Base-by-base conservation (phyloP, 2,329 filamentous ascomycete genomes). In the Colletotrichum camelliae region DNA sequence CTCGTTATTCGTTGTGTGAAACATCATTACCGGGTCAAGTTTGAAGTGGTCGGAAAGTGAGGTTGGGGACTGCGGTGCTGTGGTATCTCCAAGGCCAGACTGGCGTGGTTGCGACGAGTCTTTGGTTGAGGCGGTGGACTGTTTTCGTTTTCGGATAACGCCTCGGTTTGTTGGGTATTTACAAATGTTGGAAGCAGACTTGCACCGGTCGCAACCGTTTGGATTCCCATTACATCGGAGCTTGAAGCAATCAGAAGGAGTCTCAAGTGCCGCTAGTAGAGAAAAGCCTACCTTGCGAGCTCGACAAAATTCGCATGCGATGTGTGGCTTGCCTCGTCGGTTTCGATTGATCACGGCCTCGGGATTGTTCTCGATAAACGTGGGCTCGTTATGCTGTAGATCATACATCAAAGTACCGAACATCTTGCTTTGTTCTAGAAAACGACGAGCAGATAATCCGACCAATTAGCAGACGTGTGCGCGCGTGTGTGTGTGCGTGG, bases 371-470 rank as follows among this genome's bases (percentile, higher is more conserved):
- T 73, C 57, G 12, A 73, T 39, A 13, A 73, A 73, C 1, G 64
- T 73, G 5, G 65, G 70, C 31, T 73, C 70, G 18, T 73, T 62
- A 12, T 73, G 70, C 13, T 55, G 64, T 2, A 73, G 7, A 37
- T 68, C 70, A 69, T 73, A 73, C 55, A 73, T 68, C 29, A 73
- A n/a, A 24, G 70, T 73, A 7, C 70, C 70, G 43, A 73, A 73
- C 70, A 73, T 73, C 13, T 67, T 67, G 27, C 29, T 13, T 58
- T 39, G 48, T n/a, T 39, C 31, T n/a, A 29, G 18, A 39, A n/a
- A 24, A 27, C 43, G n/a, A 31, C 29, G 52, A 39, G n/a, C 43
- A 31, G 31, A 27, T 9, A 52, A 35, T 7, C n/a, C 33, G 52
- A 29, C 35, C 18, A 62, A 62, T 52, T 60, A 64, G 21, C 31